phyloP scores from a whole-genome alignment of 306 rosid genomes.

The Notholithocarpus densiflorus region DNA sequence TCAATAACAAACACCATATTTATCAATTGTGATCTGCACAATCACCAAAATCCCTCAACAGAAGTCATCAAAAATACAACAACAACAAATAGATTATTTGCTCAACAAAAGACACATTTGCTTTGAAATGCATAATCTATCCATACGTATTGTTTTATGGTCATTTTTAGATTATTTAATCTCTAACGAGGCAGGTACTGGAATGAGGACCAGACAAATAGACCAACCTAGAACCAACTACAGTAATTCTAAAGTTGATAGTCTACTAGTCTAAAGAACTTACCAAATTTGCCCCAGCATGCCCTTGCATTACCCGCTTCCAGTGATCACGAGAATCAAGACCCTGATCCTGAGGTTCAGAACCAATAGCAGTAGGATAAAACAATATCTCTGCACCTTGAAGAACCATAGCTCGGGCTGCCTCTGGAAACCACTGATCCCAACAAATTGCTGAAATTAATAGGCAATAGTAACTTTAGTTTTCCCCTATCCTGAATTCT shows the following conservation, averaged over 20 bases:
- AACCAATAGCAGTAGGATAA: constrained; percentile 96
- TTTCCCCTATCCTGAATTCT: constrained; percentile 4
- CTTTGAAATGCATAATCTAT: background rate
- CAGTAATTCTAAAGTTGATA: background rate
- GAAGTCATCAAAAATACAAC: background rate
- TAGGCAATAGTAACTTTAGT: constrained; percentile 15
- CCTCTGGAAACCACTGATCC: constrained; percentile 99
- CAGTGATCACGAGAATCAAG: constrained; percentile 91
- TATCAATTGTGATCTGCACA: background rate
- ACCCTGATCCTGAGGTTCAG: constrained; percentile 84
- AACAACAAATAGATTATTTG: background rate
- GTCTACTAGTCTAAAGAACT: constrained; percentile 13
- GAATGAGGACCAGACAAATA: background rate
- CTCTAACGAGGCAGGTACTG: background rate
- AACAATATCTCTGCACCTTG: constrained; percentile 97
- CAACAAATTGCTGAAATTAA: constrained; percentile 84
- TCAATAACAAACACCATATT: background rate
- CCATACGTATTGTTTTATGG: background rate
- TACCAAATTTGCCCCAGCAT: constrained; percentile 95
- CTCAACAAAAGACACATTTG: background rate
- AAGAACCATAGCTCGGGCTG: constrained; percentile 91
- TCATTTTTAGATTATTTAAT: background rate
- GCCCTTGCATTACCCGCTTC: constrained; percentile 98
- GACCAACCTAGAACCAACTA: background rate
- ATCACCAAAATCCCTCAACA: background rate